Conservation (phyloP, 352 stramenopile genomes). For the Globisporangium irregulare region DNA sequence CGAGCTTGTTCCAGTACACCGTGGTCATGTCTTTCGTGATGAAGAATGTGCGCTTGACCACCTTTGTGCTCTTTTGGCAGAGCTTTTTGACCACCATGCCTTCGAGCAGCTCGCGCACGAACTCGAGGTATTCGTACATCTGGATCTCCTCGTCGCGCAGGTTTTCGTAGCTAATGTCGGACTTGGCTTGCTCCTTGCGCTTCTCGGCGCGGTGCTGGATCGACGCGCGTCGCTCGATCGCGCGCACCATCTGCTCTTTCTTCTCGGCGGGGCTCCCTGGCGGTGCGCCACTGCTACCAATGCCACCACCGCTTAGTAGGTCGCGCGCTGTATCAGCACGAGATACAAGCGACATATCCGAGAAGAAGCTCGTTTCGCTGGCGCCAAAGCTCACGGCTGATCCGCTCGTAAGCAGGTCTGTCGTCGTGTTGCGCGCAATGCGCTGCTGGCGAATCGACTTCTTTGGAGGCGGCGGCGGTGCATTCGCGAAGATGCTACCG, state of each 20-base stretch:
- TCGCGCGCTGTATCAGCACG: not conserved
- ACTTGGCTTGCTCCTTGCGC: constrained; percentile 37
- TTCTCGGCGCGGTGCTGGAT: constrained; percentile 49
- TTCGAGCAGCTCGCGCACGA: constrained; percentile 58
- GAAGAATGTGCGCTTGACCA: constrained; percentile 59
- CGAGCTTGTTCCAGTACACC: constrained; percentile 58
- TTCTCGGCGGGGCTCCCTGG: constrained; percentile 1
- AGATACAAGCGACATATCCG: not conserved
- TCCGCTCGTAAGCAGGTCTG: not conserved
- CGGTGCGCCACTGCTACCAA: not conserved
- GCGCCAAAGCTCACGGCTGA: constrained; percentile 6
- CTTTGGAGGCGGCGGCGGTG: constrained; percentile 1
- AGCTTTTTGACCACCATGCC: constrained; percentile 62
- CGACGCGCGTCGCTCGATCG: constrained; percentile 36
- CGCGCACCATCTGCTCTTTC: constrained; percentile 31
- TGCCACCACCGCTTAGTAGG: not conserved
- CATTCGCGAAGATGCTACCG: constrained; percentile 17
- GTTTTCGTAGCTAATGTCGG: constrained; percentile 66
- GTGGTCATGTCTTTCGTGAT: constrained; percentile 43
- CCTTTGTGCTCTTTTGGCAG: constrained; percentile 55
- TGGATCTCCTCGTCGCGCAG: constrained; percentile 58
- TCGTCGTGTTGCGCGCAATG: not conserved
- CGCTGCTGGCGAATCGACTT: not conserved
- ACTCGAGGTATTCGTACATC: constrained; percentile 72
- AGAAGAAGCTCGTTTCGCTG: constrained; percentile 20